Percentiles rank a stretch among this genome's conserved stretches.
Conservation (phyloP, 1,284 basidiomycete species). For the Peniophora sp. region DNA sequence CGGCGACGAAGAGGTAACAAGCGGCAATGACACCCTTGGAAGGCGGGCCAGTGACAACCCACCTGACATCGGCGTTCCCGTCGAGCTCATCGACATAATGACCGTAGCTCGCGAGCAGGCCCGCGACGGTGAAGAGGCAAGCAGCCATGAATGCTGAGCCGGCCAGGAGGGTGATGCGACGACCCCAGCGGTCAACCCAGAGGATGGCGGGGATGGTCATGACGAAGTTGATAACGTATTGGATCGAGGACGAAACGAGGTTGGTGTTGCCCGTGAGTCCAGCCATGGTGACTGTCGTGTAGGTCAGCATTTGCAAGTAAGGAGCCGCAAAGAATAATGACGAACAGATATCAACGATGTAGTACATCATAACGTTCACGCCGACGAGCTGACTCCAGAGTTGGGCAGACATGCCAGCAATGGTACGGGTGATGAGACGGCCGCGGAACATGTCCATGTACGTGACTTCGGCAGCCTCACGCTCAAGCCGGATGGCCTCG, state of each 20-base stretch:
- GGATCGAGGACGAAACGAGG: slow-evolving; percentile 35
- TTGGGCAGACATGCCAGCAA: slow-evolving; percentile 49
- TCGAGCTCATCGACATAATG: slow-evolving; percentile 14
- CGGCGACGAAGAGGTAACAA: slow-evolving; percentile 11
- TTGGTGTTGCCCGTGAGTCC: slow-evolving; percentile 32
- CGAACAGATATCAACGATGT: slow-evolving; percentile 15
- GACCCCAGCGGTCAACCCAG: slow-evolving; percentile 31
- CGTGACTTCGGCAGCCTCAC: neutral
- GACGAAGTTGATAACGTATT: slow-evolving; percentile 33
- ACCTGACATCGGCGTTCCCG: slow-evolving; percentile 15
- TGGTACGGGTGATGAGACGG: slow-evolving; percentile 49
- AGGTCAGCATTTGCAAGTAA: too few relatives aligned
- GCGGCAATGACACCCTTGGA: slow-evolving; percentile 16
- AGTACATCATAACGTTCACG: slow-evolving; percentile 36
- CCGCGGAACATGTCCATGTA: slow-evolving; percentile 21
- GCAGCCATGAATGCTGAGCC: slow-evolving; percentile 33
- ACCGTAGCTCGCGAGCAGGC: slow-evolving; percentile 17
- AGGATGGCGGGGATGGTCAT: slow-evolving; percentile 33
- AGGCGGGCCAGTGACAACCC: slow-evolving; percentile 17
- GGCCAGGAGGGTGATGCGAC: slow-evolving; percentile 37
- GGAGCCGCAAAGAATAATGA: too few relatives aligned
- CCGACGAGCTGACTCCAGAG: slow-evolving; percentile 61
- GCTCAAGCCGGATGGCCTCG: slow-evolving; percentile 11
- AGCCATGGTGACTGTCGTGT: slow-evolving; percentile 23
- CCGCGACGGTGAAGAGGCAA: slow-evolving; percentile 33